Percentiles rank a stretch among this genome's conserved stretches.
These are phyloP conservation scores for Tardiomyces digboiensis DNA, from an alignment of 1,139 yeast species.

Conservation along the genomic window DNA sequence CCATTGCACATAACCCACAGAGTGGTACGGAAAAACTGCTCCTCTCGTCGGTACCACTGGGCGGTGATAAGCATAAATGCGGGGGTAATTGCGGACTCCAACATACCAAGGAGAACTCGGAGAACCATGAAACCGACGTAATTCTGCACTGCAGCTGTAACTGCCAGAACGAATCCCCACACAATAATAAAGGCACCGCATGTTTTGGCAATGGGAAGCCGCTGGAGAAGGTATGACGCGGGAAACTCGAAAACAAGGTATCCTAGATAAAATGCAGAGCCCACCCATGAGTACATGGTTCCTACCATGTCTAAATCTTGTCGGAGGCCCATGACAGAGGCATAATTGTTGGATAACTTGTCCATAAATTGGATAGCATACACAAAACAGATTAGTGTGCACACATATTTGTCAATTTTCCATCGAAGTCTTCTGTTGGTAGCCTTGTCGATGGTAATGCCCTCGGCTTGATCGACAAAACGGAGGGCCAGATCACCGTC, in stretches of 20 bases:
- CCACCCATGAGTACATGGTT: conserved; percentile 39
- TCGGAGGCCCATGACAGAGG: conserved; percentile 36
- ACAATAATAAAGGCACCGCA: conserved; percentile 20
- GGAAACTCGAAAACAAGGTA: conserved; percentile 37
- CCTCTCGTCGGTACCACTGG: conserved; percentile 47
- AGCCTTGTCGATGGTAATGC: not conserved
- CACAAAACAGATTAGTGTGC: not conserved
- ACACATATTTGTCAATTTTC: not conserved
- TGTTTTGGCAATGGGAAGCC: conserved; percentile 8
- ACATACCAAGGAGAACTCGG: conserved; percentile 43
- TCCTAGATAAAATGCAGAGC: conserved; percentile 39
- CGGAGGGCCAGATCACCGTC: not conserved
- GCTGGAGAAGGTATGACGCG: conserved; percentile 39
- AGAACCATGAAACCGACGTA: conserved; percentile 39
- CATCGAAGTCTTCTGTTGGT: not conserved
- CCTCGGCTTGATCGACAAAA: not conserved
- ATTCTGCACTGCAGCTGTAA: conserved; percentile 25
- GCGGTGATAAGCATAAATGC: conserved; percentile 14
- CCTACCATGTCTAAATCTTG: conserved; percentile 30
- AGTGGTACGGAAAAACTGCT: conserved; percentile 30
- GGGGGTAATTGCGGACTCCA: conserved; percentile 35
- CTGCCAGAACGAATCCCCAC: conserved; percentile 39
- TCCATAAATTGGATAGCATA: conserved; percentile 18
- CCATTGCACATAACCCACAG: conserved; percentile 17
- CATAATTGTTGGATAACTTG: conserved; percentile 33